Base-by-base conservation (phyloP, 805 yeast species). In the Wickerhamiella vanderwaltii region DNA sequence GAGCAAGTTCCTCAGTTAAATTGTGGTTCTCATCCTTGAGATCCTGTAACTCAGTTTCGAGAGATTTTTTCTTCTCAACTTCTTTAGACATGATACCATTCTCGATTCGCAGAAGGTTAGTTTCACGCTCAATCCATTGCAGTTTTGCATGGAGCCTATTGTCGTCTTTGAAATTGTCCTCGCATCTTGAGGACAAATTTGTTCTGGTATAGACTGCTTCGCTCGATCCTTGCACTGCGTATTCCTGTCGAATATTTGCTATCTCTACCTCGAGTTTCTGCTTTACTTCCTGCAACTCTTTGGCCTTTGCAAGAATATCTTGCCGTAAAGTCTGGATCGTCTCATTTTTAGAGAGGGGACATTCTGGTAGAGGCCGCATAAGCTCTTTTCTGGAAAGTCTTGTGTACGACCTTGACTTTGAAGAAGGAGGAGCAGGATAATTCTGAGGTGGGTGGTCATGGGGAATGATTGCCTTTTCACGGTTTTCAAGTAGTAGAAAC, bases 31-130 rank as follows among this genome's bases (percentile, higher is more conserved):
- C 75, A 30, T 60, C 63, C 56, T 84, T 94, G 51, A 82, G 60
- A 49, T 79, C 88, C 23, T 63, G 52, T 19, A 81, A 70, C 41
- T 83, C 65, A 39, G 87, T 66, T 51, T 37, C 24, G 5, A 29
- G 20, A 12, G 80, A 85, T 52, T 81, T 80, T 40, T 93, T 64
- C 47, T 71, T 73, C 45, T 83, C 60, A 47, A 81, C 61, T 1
- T 85, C 75, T 51, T 72, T 77, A 32, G 79, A 66, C 64, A 78
- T 29, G 15, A 37, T 78, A 48, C 81, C 86, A 51, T 78, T 78
- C 52, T 84, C 88, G 56, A 80, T 87, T 57, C 79, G 79, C 29
- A 80, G 65, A 46, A 77, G 35, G 22, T 38, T 15, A 11, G 24
- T 24, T 9, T 38, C 41, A 13, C 20, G 33, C 24, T 29, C 35